These are phyloP conservation scores for Cardiospermum halicacabum DNA, from an alignment of 345 rosid genomes.

Conservation along the genomic window DNA sequence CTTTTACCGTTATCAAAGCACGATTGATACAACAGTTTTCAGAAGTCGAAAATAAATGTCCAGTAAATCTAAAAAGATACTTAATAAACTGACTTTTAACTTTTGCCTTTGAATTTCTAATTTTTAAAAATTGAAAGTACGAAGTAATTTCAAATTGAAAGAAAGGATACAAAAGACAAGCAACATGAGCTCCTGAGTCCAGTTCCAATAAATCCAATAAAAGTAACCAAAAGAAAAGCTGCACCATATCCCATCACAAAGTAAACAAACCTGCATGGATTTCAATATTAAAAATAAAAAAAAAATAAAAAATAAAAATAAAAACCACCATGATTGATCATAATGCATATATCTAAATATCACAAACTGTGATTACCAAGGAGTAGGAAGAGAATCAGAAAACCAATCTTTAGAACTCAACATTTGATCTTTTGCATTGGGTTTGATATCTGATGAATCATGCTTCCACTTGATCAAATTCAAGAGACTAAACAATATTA, in stretches of 20 bases:
- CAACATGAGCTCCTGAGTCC: background rate
- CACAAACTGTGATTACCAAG: background rate
- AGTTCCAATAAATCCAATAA: background rate
- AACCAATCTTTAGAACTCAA: background rate
- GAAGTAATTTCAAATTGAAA: background rate
- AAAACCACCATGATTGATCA: background rate
- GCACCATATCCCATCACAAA: background rate
- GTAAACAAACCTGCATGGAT: background rate
- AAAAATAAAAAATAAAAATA: too few relatives aligned
- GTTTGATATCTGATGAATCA: background rate
- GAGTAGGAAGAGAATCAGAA: background rate
- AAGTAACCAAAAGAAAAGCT: background rate
- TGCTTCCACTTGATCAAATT: background rate
- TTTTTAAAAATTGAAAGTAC: too few relatives aligned
- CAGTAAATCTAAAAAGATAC: too few relatives aligned
- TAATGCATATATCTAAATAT: too few relatives aligned
- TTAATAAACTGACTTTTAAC: too few relatives aligned
- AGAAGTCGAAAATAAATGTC: too few relatives aligned
- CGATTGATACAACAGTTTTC: too few relatives aligned
- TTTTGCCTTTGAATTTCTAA: background rate
- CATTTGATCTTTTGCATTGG: background rate
- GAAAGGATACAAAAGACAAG: slow-evolving; percentile 1
- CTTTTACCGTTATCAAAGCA: too few relatives aligned
- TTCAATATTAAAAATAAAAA: background rate
- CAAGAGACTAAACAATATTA: background rate